Base-by-base conservation (phyloP, 345 rosid genomes). In the Laguncularia racemosa region DNA sequence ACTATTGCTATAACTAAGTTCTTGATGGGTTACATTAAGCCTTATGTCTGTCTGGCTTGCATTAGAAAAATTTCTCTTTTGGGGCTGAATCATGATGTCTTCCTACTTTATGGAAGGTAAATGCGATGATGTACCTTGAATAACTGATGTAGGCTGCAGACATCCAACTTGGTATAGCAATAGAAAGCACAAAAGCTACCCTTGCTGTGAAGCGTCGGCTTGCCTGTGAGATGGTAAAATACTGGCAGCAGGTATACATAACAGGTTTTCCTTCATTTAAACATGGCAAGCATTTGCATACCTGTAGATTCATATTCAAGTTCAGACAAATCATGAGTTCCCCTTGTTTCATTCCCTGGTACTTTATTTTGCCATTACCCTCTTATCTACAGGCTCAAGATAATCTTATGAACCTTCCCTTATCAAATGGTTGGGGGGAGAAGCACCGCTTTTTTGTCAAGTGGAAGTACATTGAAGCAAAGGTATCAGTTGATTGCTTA, bases 141-240 rank as follows among this genome's bases (percentile, higher is more conserved):
- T 67, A 4, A 67, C 60, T 70, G 59, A 48, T 68, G 43, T 82
- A 95, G 99, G 81, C 90, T 77, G 89, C 82, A 60, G 97, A 95
- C 72, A 84, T 95, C 75, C 99, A 95, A 70, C 96, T 95, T 20
- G 99, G 99, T 59, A 79, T 90, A 91, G 99, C 99, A 61, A 95
- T 95, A 46, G 97, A 90, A 75, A 90, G 92, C 71, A 73, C 97
- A 28, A 95, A 90, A 77, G 99, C 99, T 66, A 95, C 97, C 59
- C 91, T 95, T 58, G 97, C 99, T 58, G 99, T 95, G 73, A 95
- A 95, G 71, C 81, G 99, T 59, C 82, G 99, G 71, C 97, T 95
- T 77, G 89, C 97, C 55, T 95, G 99, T 72, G 99, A 95, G 84
- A 90, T 95, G 96, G 96, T 89, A 15, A 95, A 87, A 72, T 90